Evolutionary conservation across 352 stramenopile species (phyloP).

Genomic region (Blastocystis sp.): DNA sequence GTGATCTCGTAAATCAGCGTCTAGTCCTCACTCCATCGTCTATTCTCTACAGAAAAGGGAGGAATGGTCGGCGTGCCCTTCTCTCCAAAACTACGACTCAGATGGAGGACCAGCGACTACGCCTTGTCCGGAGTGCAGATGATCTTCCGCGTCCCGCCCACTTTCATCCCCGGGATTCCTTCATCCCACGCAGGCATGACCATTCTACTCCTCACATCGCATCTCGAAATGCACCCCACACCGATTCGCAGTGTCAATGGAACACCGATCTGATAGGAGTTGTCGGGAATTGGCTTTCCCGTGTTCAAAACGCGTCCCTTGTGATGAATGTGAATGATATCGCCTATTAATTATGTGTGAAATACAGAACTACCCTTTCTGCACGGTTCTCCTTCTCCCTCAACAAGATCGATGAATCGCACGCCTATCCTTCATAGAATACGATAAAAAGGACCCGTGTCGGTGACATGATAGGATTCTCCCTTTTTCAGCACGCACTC

Average conservation of each 20-base stretch:
- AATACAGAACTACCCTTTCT: conserved; percentile 29
- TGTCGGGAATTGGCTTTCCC: conserved; percentile 67
- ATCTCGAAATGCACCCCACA: conserved; percentile 22
- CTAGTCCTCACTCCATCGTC: neutral
- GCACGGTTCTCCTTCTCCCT: conserved; percentile 27
- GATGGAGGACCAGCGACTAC: neutral
- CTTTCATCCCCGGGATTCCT: conserved; percentile 67
- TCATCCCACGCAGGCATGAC: conserved; percentile 69
- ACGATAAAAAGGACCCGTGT: conserved; percentile 5
- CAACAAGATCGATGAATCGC: conserved; percentile 56
- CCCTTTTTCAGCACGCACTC: conserved; percentile 63
- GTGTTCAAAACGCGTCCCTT: conserved; percentile 64
- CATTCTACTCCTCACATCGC: conserved; percentile 4
- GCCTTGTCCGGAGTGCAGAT: conserved; percentile 67
- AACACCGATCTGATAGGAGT: conserved; percentile 63
- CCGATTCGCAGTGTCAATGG: conserved; percentile 56
- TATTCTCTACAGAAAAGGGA: conserved; percentile 46
- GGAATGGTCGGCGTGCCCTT: conserved; percentile 48
- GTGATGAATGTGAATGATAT: conserved; percentile 68
- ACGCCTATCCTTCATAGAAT: conserved; percentile 34
- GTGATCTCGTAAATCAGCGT: conserved; percentile 62
- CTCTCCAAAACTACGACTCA: conserved; percentile 60
- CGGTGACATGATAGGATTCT: conserved; percentile 55
- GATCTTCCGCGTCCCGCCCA: conserved; percentile 66
- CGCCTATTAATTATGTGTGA: neutral